Base-by-base conservation (phyloP, 345 rosid genomes). In the Arabidopsis arenosa region DNA sequence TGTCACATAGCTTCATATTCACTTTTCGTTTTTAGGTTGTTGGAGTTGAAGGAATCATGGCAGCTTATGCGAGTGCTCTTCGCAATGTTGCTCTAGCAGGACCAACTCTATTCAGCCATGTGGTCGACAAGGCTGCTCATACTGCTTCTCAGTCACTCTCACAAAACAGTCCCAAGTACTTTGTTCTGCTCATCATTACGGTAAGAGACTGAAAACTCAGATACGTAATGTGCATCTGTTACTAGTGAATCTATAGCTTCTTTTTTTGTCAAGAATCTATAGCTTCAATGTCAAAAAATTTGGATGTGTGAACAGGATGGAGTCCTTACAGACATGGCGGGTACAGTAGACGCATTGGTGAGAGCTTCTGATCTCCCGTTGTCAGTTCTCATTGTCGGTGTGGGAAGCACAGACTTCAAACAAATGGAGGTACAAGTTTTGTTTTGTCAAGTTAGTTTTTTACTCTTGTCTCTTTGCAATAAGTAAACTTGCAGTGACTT, bases 341-440 rank as follows among this genome's bases (percentile, higher is more conserved):
- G 89, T 75, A 89, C 97, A 17, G 78, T 82, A 71, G 83, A 93
- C 79, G 89, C 94, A 64, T 73, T 93, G 79, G 97, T 93, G 73
- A 86, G 76, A 76, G 96, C 96, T 58, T 93, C 98, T 60, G 97
- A 93, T 84, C 97, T 93, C 74, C 98, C 98, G 5, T 67, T 93
- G 47, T 93, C 98, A 41, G 66, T 91, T 72, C 93, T 93, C 63
- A 89, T 91, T 17, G 88, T 93, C 1, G 98, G 98, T 48, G 96
- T 91, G 40, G 98, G 98, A 39, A 68, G 75, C 68, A 90, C 93
- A 7, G 94, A 93, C 72, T 93, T 91, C 67, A 85, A 56, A 36
- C 91, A 93, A 76, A 93, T 93, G 97, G 96, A 93, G 93, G 98
- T 91, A 79, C 9, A 18, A 18, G 14, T 60, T 52, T 63, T 72